Evolutionary conservation across 2,329 filamentous ascomycete species (phyloP).

Genomic region (Penicillium expansum): DNA sequence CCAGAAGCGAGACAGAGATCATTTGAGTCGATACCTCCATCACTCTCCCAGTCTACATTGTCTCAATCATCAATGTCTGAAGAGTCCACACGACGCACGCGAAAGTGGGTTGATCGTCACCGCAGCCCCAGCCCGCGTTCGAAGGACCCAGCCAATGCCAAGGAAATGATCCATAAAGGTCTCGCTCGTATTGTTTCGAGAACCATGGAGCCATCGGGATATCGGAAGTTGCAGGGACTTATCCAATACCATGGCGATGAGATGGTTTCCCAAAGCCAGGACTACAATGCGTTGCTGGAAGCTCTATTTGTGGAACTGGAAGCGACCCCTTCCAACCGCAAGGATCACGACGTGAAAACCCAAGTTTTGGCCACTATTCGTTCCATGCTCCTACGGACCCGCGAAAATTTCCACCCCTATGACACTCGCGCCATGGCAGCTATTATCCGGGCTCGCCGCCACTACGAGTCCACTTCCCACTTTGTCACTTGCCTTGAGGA

Average conservation of each 20-base stretch:
- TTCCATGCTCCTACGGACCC: slow-evolving; percentile 39
- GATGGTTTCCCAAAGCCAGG: slow-evolving; percentile 35
- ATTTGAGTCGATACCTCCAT: slow-evolving; percentile 11
- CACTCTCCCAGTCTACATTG: slow-evolving; percentile 8
- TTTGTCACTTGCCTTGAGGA: slow-evolving; percentile 43
- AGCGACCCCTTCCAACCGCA: slow-evolving; percentile 29
- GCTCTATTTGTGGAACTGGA: slow-evolving; percentile 41
- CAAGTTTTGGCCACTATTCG: slow-evolving; percentile 44
- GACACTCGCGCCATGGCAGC: slow-evolving; percentile 37
- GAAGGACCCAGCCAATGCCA: slow-evolving; percentile 38
- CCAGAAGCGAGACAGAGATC: slow-evolving; percentile 16
- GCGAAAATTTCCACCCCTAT: slow-evolving; percentile 34
- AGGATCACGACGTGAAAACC: slow-evolving; percentile 39
- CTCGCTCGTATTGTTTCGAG: slow-evolving; percentile 36
- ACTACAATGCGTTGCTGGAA: slow-evolving; percentile 39
- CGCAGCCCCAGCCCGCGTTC: slow-evolving; percentile 40
- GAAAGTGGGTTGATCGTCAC: slow-evolving; percentile 36
- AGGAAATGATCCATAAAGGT: slow-evolving; percentile 40
- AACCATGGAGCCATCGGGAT: slow-evolving; percentile 42
- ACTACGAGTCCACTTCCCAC: slow-evolving; percentile 40
- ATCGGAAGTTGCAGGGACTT: slow-evolving; percentile 43
- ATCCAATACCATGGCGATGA: slow-evolving; percentile 38
- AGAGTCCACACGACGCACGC: slow-evolving; percentile 30
- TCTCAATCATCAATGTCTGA: slow-evolving; percentile 12
- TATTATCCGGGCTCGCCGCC: slow-evolving; percentile 37